Evolutionary conservation across 139 green algal genomes (phyloP).

Genomic region (Parachlorella kessleri): DNA sequence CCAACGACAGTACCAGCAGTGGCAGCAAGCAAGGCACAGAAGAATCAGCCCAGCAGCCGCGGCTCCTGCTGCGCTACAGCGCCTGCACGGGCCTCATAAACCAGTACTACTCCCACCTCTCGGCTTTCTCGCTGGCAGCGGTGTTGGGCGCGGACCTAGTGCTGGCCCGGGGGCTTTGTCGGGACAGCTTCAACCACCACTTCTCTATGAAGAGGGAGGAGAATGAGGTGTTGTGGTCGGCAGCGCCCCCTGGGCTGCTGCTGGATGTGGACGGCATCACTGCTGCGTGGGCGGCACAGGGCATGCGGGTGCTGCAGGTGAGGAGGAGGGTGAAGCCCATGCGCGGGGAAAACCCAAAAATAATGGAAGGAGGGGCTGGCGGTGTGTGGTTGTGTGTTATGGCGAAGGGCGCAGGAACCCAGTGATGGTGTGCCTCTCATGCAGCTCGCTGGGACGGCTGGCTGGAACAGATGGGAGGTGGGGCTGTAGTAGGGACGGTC

Average conservation of each 20-base stretch:
- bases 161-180: conserved; percentile 57
- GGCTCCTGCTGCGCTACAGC: conserved; percentile 63
- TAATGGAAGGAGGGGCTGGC: background rate
- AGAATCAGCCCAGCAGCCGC: too few species aligned
- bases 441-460: background rate
- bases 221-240: conserved; percentile 67
- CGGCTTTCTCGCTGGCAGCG: conserved; percentile 56
- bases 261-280: conserved; percentile 59
- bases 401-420: background rate
- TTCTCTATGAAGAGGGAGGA: conserved; percentile 55
- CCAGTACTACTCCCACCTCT: conserved; percentile 73
- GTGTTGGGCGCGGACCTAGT: conserved; percentile 61
- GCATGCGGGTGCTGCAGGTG: conserved; percentile 40
- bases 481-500: background rate
- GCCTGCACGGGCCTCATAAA: conserved; percentile 75
- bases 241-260: conserved; percentile 39
- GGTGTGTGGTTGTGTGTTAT: background rate
- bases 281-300: conserved; percentile 25
- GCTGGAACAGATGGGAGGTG: background rate
- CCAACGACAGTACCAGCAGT: too few species aligned
- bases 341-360: conserved; percentile 16
- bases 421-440: background rate
- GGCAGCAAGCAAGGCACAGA: too few species aligned
- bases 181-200: conserved; percentile 59
- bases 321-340: background rate